Evolutionary conservation across 2,329 filamentous ascomycete species (phyloP).

Genomic region (Aspergillus sergii): DNA sequence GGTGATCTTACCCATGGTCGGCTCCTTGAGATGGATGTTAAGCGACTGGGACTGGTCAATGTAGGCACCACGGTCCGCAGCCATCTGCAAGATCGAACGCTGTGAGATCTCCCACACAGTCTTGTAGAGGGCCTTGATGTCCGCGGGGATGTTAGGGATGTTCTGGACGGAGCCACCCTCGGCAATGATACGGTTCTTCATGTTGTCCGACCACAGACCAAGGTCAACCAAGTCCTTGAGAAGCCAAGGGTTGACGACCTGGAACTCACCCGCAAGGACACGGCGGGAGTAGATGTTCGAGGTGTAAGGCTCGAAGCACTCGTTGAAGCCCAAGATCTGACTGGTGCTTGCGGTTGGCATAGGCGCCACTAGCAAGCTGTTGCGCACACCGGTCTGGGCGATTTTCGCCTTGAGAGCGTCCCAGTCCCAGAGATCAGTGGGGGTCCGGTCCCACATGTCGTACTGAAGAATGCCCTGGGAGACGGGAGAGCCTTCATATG

Average conservation of each 20-base stretch:
- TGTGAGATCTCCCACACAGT: constrained; percentile 99
- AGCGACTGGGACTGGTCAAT: constrained; percentile 99
- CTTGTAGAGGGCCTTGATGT: constrained; percentile 98
- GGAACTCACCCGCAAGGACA: constrained; percentile 97
- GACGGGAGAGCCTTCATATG: constrained; percentile 89
- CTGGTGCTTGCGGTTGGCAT: constrained; percentile 98
- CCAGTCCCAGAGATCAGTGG: constrained; percentile 97
- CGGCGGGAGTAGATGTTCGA: constrained; percentile 99
- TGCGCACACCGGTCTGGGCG: constrained; percentile 89
- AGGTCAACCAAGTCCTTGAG: constrained; percentile 97
- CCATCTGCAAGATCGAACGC: constrained; percentile 94
- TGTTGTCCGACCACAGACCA: constrained; percentile 97
- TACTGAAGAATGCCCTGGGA: constrained; percentile 96
- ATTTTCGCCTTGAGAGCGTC: constrained; percentile 84
- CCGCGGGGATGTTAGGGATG: constrained; percentile 92
- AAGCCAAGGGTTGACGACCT: constrained; percentile 98
- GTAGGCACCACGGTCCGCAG: constrained; percentile 95
- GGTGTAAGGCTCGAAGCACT: constrained; percentile 99
- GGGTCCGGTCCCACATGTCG: constrained; percentile 97
- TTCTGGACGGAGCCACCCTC: constrained; percentile 95
- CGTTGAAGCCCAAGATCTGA: constrained; percentile 98
- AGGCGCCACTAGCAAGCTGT: constrained; percentile 90
- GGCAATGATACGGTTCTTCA: constrained; percentile 99
- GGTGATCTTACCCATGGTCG: constrained; percentile 99
- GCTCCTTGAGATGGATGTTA: constrained; percentile 99